phyloP scores from a whole-genome alignment of 768 basidiomycete genomes.

The Gymnopilus dilepis region DNA sequence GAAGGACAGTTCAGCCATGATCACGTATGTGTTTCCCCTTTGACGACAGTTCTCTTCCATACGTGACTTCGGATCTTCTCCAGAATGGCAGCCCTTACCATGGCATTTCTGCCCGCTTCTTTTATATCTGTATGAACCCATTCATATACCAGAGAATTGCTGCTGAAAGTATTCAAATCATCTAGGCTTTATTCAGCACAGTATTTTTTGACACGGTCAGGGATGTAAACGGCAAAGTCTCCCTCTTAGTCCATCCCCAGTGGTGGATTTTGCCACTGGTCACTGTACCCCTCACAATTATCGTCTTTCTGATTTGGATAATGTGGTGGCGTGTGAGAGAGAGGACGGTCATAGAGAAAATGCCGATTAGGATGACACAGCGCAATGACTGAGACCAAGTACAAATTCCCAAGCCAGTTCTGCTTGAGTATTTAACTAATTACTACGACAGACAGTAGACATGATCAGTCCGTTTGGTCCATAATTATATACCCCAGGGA shows the following conservation, averaged over 20 bases:
- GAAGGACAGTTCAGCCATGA: slow-evolving; percentile 17
- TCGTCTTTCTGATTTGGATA: slow-evolving; percentile 15
- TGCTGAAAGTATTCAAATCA: not conserved
- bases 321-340: slow-evolving; percentile 7
- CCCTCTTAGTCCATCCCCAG: slow-evolving; percentile 4
- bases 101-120: slow-evolving; percentile 19
- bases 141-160: not conserved
- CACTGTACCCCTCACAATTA: slow-evolving; percentile 15
- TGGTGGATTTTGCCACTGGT: slow-evolving; percentile 14
- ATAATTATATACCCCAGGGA: too few relatives aligned
- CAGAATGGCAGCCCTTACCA: slow-evolving; percentile 15
- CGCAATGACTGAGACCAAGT: too few relatives aligned
- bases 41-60: not conserved
- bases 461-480: too few relatives aligned
- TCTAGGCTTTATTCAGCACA: slow-evolving; percentile 18
- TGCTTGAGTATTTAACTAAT: too few relatives aligned
- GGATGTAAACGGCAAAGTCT: not conserved
- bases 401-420: not conserved
- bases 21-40: slow-evolving; percentile 9
- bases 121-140: slow-evolving; percentile 14
- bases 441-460: too few relatives aligned
- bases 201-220: slow-evolving; percentile 12
- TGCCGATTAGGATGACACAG: too few relatives aligned
- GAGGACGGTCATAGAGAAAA: not conserved
- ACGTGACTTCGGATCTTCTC: not conserved